Conservation (phyloP, 2,329 filamentous ascomycete genomes). For the Knufia fluminis region DNA sequence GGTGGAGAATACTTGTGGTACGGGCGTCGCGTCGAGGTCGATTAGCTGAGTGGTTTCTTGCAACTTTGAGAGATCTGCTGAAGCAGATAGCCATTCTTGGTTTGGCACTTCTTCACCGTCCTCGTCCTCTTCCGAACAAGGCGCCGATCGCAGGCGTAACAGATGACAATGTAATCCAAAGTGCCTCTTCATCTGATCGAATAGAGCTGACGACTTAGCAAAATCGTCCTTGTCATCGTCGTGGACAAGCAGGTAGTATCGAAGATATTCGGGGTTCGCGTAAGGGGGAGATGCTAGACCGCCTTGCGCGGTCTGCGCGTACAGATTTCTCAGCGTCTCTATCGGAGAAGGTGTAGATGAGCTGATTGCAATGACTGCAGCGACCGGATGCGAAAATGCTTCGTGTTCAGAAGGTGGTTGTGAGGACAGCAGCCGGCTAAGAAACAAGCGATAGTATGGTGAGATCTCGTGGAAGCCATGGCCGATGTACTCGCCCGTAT, state of each 20-base stretch:
- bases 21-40: slow-evolving; percentile 57
- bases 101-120: slow-evolving; percentile 71
- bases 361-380: slow-evolving; percentile 89
- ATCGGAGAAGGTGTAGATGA: slow-evolving; percentile 77
- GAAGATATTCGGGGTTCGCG: slow-evolving; percentile 83
- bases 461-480: slow-evolving; percentile 41
- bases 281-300: slow-evolving; percentile 66
- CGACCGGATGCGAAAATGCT: slow-evolving; percentile 89
- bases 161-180: slow-evolving; percentile 93
- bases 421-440: slow-evolving; percentile 73
- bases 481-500: slow-evolving; percentile 13
- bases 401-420: slow-evolving; percentile 74
- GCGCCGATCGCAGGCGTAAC: slow-evolving; percentile 70
- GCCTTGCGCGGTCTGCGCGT: slow-evolving; percentile 73
- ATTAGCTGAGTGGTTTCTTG: slow-evolving; percentile 46
- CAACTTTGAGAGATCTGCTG: slow-evolving; percentile 72
- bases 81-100: slow-evolving; percentile 80
- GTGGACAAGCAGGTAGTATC: slow-evolving; percentile 93
- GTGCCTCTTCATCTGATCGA: slow-evolving; percentile 99
- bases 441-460: slow-evolving; percentile 75
- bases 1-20: slow-evolving; percentile 79
- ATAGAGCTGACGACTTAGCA: slow-evolving; percentile 74
- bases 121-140: slow-evolving; percentile 84
- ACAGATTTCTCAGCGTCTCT: slow-evolving; percentile 74
- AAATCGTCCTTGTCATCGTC: slow-evolving; percentile 96